Evolutionary conservation across 345 rosid genomes (phyloP).

Genomic region (Clarkia xantiana): DNA sequence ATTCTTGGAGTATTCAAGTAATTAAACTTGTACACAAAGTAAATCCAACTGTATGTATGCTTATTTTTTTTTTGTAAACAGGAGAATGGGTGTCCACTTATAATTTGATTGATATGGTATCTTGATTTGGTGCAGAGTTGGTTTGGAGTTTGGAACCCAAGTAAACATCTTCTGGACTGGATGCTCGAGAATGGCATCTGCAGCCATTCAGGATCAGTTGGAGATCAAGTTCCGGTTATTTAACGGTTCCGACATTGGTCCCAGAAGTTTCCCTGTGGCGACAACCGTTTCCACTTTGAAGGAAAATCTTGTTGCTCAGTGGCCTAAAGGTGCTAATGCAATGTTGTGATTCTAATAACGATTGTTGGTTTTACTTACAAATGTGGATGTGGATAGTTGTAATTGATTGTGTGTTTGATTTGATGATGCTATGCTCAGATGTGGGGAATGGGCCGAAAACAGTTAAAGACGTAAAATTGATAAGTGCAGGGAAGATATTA

Average conservation of each 20-base stretch:
- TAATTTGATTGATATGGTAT: too few relatives aligned
- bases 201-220: constrained; percentile 63
- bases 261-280: constrained; percentile 67
- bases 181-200: constrained; percentile 10
- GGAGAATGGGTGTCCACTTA: too few relatives aligned
- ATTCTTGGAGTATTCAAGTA: too few relatives aligned
- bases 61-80: too few relatives aligned
- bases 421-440: too few relatives aligned
- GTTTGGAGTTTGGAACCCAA: not conserved
- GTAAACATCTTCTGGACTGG: not conserved
- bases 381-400: too few relatives aligned
- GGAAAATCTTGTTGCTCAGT: constrained; percentile 78
- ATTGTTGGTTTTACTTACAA: too few relatives aligned
- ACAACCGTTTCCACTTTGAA: constrained; percentile 82
- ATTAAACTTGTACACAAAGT: too few relatives aligned
- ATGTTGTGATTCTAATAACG: too few relatives aligned
- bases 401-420: not conserved
- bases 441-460: constrained; percentile 82
- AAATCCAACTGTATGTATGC: too few relatives aligned
- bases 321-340: constrained; percentile 99
- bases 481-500: constrained; percentile 84
- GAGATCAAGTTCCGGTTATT: constrained; percentile 86
- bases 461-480: constrained; percentile 76
- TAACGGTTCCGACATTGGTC: constrained; percentile 93
- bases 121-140: too few relatives aligned